A percentile compares a stretch with the other conserved stretches of the same genome.
These are phyloP conservation scores for Arthroderma uncinatum DNA, from an alignment of 2,329 filamentous ascomycete species.

Conservation along the genomic window DNA sequence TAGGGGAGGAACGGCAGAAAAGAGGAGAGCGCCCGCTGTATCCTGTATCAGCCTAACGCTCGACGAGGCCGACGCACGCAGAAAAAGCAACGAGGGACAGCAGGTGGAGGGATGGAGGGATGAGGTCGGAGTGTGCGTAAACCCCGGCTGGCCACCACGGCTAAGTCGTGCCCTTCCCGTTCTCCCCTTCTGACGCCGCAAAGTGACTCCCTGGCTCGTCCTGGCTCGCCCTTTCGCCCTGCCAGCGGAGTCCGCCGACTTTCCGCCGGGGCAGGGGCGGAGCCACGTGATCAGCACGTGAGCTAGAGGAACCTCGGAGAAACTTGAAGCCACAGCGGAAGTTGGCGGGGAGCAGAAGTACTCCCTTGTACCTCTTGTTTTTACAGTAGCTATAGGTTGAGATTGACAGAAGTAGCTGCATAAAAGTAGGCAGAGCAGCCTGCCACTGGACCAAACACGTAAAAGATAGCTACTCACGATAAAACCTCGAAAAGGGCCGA, in stretches of 20 bases:
- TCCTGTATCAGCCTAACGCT: constrained; percentile 1
- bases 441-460: too few species aligned
- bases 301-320: neutral
- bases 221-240: neutral
- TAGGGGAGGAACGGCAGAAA: constrained; percentile 8
- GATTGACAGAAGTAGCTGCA: too few species aligned
- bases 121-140: neutral
- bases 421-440: too few species aligned
- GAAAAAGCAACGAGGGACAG: neutral
- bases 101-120: neutral
- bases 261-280: neutral
- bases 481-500: too few species aligned
- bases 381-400: too few species aligned
- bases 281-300: neutral
- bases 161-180: neutral
- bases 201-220: neutral
- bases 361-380: too few species aligned
- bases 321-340: too few species aligned
- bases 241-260: constrained; percentile 1
- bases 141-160: neutral
- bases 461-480: too few species aligned
- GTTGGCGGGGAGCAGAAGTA: too few species aligned
- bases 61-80: constrained; percentile 1
- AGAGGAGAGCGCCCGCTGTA: neutral
- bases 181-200: neutral